Evolutionary conservation across 495 filamentous ascomycete genomes (phyloP).

Genomic region (Penicillium bialowiezense): DNA sequence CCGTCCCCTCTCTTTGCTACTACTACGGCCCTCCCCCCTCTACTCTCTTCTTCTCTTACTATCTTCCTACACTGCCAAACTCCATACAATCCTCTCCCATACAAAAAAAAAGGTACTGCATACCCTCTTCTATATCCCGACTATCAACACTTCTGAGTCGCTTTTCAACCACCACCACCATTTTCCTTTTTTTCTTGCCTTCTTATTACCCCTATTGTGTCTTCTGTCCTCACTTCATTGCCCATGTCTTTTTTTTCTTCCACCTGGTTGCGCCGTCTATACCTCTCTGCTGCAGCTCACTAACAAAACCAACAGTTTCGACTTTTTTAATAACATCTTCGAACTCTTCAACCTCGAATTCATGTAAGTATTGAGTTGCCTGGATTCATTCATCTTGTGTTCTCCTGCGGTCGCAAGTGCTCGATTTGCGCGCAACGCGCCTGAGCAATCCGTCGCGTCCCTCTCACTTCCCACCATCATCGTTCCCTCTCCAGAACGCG

Average conservation of each 20-base stretch:
- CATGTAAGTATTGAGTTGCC: no score
- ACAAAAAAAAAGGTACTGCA: constrained; percentile 50
- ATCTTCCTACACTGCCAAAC: constrained; percentile 53
- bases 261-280: constrained; percentile 9
- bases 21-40: constrained; percentile 54
- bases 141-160: constrained; percentile 26
- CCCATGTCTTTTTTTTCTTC: constrained; percentile 21
- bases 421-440: constrained; percentile 5
- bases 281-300: constrained; percentile 10
- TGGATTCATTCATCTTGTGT: not conserved
- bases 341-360: not conserved
- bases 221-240: constrained; percentile 14
- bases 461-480: constrained; percentile 2
- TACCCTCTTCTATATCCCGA: constrained; percentile 34
- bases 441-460: not conserved
- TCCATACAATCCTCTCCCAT: constrained; percentile 61
- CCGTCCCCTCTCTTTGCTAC: constrained; percentile 44
- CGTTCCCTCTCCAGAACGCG: constrained; percentile 1
- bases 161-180: constrained; percentile 19
- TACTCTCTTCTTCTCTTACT: constrained; percentile 37
- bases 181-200: constrained; percentile 19
- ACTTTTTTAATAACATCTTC: not conserved
- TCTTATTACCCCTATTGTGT: constrained; percentile 10
- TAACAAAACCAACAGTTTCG: not conserved
- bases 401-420: constrained; percentile 1